Evolutionary conservation across 1,139 yeast species (phyloP), one percentile per base, ranked within the genome.

Genomic region (Lodderomyces metapsilosis): DNA sequence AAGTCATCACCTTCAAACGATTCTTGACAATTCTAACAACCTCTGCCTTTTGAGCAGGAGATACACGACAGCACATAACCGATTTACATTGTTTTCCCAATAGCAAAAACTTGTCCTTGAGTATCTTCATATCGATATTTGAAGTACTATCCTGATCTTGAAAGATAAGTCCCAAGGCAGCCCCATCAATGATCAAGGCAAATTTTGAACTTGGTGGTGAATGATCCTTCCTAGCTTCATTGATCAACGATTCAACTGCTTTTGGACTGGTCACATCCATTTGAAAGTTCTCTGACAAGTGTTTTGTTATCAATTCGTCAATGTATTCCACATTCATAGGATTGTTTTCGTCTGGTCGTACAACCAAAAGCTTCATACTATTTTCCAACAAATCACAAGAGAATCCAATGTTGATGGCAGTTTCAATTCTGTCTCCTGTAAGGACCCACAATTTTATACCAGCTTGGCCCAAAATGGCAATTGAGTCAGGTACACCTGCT

Each of bases 401-500:
- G 59, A 88, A 92, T 4, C 98, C 98, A 69, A 92, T 92, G 58
- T 92, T 92, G 58, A 92, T 92, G 8, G 98, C 98, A 24, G 98
- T 92, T 66, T 92, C 98, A 38, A 92, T 94, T 66, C 91, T 87
- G 64, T 92, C 98, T 63, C 98, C 98, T 13, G 98, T 92, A 43
- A 92, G 74, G 31, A 92, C 98, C 98, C 98, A 92, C 42, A 92
- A 71, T 62, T 92, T 92, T 52, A 92, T 86, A 56, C 98, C 98
- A 7, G 97, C 98, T 52, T 83, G 78, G 10, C 85, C 88, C 43
- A 92, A 74, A 37, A 86, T 66, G 9, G 89, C 84, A 62, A 92
- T 92, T 4, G 98, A 79, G 52, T 88, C 95, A 2, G 98, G 98
- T 13, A 92, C 98, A 59, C 98, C 98, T 46, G 83, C 88, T 66